Base-by-base conservation (phyloP, 257 asterid genomes). In the Plantago elongata region DNA sequence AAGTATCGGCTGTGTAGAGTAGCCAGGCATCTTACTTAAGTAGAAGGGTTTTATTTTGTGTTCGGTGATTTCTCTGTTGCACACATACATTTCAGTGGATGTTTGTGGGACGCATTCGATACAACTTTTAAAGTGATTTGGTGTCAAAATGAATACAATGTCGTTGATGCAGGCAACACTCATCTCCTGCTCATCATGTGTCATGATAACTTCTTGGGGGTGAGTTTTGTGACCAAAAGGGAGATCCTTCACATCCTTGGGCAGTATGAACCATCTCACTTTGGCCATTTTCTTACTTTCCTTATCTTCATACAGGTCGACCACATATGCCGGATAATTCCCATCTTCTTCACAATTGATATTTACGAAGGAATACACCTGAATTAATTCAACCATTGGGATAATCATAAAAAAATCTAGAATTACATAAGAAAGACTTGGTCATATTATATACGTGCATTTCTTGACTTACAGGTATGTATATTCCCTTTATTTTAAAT, bases 271-370 rank as follows among this genome's bases (percentile, higher is more conserved):
- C 78, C 79, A 69, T 13, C 68, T 74, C 15, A 77, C 80, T 62
- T 46, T 62, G 16, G 18, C 73, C 61, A 48, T 65, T 69, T 74
- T 77, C 30, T 66, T 54, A 14, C 59, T 70, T n/a, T 61, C 47
- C 42, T 48, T 45, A 52, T 77, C 70, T 68, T 77, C 86, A 1
- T 71, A 80, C 3, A 74, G 9, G 57, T 80, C 86, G 56, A 77
- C 78, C 73, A 79, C 58, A 74, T 79, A 79, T 27, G 69, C 84
- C 11, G 76, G 27, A 22, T 69, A 58, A 64, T 34, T 6, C 8
- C 40, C 27, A 22, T 22, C 2, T 22, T 22, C 1, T 2, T 22
- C 27, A 22, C 40, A 5, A 5, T 4, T 34, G 5, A 34, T 6
- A 34, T 7, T 1, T 4, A 34, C 40, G 4, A 34, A 34, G 27